Evolutionary conservation across 1,284 basidiomycete genomes (phyloP).

Genomic region (Ganoderma leucocontextum): DNA sequence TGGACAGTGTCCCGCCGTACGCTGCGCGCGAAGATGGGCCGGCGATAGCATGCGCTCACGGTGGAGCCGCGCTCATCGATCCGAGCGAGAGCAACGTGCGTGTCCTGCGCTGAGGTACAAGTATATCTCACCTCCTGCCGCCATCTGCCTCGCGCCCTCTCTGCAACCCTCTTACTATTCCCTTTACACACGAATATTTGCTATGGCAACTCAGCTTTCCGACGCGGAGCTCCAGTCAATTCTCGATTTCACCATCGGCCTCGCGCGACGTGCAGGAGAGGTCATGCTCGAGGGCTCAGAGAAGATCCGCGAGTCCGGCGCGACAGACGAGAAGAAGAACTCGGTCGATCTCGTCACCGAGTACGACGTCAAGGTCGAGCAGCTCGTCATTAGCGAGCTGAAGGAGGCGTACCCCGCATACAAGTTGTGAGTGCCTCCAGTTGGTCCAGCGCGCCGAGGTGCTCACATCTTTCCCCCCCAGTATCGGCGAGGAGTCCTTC

Average conservation of each 20-base stretch:
- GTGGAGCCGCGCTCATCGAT: slow-evolving; percentile 25
- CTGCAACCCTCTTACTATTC: neutral
- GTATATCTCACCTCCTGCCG: neutral
- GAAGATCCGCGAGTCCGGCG: slow-evolving; percentile 64
- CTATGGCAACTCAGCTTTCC: slow-evolving; percentile 24
- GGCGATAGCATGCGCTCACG: slow-evolving; percentile 8
- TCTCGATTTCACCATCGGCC: slow-evolving; percentile 74
- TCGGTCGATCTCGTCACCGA: slow-evolving; percentile 96
- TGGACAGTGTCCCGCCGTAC: neutral
- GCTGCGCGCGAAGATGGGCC: slow-evolving; percentile 12
- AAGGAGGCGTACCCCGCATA: slow-evolving; percentile 77
- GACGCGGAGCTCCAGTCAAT: slow-evolving; percentile 66
- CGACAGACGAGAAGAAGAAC: slow-evolving; percentile 88
- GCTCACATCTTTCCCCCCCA: slow-evolving; percentile 40
- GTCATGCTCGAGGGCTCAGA: slow-evolving; percentile 79
- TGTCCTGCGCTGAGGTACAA: neutral
- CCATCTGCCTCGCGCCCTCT: neutral
- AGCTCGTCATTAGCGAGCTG: slow-evolving; percentile 81
- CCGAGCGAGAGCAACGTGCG: slow-evolving; percentile 16
- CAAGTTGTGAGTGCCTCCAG: slow-evolving; percentile 70
- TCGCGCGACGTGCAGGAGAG: slow-evolving; percentile 78
- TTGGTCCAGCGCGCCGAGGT: neutral
- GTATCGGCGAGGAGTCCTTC: slow-evolving; percentile 93
- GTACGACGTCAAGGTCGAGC: slow-evolving; percentile 93
- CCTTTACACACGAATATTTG: neutral